Conservation (phyloP, 108 stramenopile genomes). For the Nitzschia sp. region DNA sequence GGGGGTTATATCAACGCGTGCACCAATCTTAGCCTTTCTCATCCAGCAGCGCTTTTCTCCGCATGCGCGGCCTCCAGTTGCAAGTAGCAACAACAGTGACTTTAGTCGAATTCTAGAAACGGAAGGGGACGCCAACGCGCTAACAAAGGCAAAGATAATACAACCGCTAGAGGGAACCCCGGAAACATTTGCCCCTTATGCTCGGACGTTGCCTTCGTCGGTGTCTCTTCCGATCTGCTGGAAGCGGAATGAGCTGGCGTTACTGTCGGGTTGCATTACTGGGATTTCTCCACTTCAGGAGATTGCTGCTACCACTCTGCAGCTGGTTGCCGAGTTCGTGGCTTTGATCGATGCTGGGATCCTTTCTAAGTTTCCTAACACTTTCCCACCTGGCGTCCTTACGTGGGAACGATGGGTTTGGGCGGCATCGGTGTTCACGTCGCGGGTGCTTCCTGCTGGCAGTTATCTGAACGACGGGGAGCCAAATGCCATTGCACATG, state of each 20-base stretch:
- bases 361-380: constrained; percentile 58
- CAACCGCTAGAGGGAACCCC: constrained; percentile 34
- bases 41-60: constrained; percentile 87
- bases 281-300: constrained; percentile 76
- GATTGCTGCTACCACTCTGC: constrained; percentile 70
- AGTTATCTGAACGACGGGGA: constrained; percentile 54
- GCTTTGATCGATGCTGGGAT: constrained; percentile 80
- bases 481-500: constrained; percentile 28
- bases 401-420: constrained; percentile 94
- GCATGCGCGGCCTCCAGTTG: constrained; percentile 49
- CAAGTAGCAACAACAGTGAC: constrained; percentile 9
- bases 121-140: constrained; percentile 36
- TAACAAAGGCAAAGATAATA: constrained; percentile 16
- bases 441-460: constrained; percentile 64
- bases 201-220: constrained; percentile 81
- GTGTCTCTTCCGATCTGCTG: constrained; percentile 81
- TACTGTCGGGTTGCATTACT: constrained; percentile 77
- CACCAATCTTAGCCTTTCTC: constrained; percentile 63
- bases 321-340: constrained; percentile 69
- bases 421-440: constrained; percentile 78
- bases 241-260: constrained; percentile 84
- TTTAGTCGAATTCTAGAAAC: constrained; percentile 25
- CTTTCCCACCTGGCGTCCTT: constrained; percentile 74
- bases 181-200: constrained; percentile 82
- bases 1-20: constrained; percentile 54